Percentiles rank a stretch among this genome's conserved stretches.
Evolutionary conservation across 177 flowering plant species (phyloP).

Genomic region (Tripterygium wilfordii): DNA sequence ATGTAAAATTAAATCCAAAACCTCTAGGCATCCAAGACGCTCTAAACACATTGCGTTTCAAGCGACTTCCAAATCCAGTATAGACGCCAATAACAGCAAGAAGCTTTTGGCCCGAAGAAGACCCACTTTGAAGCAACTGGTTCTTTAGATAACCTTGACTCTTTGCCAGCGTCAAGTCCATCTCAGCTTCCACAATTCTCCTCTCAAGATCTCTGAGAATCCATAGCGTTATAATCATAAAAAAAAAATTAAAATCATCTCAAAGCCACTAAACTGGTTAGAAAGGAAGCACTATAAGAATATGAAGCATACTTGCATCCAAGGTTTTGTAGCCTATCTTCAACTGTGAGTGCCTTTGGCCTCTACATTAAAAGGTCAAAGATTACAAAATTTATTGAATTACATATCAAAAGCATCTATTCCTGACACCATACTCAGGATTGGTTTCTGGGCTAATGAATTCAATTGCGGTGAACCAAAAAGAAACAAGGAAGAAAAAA

Average conservation of each 20-base stretch:
- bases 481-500: neutral
- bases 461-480: neutral
- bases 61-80: slow-evolving; percentile 89
- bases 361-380: too few relatives aligned
- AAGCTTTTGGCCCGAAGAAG: slow-evolving; percentile 44
- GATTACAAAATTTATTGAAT: too few relatives aligned
- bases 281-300: neutral
- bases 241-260: neutral
- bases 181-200: slow-evolving; percentile 86
- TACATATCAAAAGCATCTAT: too few relatives aligned
- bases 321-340: slow-evolving; percentile 72
- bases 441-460: too few relatives aligned
- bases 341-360: slow-evolving; percentile 79
- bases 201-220: slow-evolving; percentile 69
- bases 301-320: slow-evolving; percentile 78
- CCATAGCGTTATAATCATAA: slow-evolving; percentile 4
- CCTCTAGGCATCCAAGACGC: slow-evolving; percentile 97
- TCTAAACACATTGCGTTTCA: slow-evolving; percentile 71
- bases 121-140: slow-evolving; percentile 37
- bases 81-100: slow-evolving; percentile 98
- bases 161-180: slow-evolving; percentile 90
- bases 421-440: too few relatives aligned
- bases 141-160: slow-evolving; percentile 80
- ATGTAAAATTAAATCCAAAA: slow-evolving; percentile 13
- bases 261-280: neutral